Percentiles rank a stretch among this genome's conserved stretches.
These are phyloP conservation scores for Dalbergia cochinchinensis DNA, from an alignment of 306 rosid genomes.

Conservation along the genomic window DNA sequence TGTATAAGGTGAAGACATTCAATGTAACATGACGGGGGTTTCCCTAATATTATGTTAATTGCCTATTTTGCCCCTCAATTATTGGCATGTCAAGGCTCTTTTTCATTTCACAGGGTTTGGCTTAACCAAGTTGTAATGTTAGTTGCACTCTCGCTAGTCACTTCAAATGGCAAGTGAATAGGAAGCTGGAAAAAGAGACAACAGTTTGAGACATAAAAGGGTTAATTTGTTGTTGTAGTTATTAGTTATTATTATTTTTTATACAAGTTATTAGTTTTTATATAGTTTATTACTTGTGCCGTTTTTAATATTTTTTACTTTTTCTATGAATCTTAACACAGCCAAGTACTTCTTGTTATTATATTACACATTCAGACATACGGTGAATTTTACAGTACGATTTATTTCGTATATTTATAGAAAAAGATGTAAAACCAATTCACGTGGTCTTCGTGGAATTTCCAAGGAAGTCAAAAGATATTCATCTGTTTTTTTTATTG, in stretches of 20 bases:
- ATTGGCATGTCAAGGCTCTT: not conserved
- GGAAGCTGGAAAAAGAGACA: no score
- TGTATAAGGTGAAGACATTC: not conserved
- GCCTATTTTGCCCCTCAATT: conserved; percentile 15
- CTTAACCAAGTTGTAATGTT: not conserved
- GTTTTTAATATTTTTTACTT: not conserved
- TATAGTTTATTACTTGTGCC: not conserved
- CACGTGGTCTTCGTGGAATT: conserved; percentile 20
- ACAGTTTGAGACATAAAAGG: not conserved
- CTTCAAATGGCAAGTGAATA: no score
- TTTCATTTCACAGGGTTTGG: not conserved
- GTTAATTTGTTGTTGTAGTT: not conserved
- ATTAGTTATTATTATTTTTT: not conserved
- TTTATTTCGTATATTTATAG: no score
- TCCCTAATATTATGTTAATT: not conserved
- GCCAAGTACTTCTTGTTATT: no score
- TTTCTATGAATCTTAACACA: no score
- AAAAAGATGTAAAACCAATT: not conserved
- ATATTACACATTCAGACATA: not conserved
- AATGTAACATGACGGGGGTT: not conserved
- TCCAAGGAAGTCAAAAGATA: conserved; percentile 14
- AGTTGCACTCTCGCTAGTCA: no score
- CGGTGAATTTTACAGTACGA: no score
- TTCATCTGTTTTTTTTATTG: not conserved
- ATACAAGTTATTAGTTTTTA: no score